Conservation (phyloP, 2,329 filamentous ascomycete species). For the Penicillium glabrum region DNA sequence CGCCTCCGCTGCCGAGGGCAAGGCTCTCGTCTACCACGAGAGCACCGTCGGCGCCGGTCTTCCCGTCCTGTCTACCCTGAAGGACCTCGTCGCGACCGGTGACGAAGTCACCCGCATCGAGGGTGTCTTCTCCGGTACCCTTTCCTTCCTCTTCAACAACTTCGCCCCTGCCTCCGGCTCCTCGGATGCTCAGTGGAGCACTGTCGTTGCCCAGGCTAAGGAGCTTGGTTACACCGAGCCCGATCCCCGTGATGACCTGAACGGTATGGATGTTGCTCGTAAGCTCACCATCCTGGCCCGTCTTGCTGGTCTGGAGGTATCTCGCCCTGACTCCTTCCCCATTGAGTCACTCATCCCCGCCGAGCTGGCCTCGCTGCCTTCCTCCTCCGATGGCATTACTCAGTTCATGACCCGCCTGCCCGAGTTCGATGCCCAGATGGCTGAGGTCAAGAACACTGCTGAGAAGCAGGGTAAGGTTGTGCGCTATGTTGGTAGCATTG, state of each 20-base stretch:
- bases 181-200: constrained; percentile 72
- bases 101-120: constrained; percentile 91
- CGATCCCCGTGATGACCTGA: constrained; percentile 81
- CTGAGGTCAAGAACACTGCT: constrained; percentile 79
- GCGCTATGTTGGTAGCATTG: constrained; percentile 89
- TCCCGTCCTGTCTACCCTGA: constrained; percentile 88
- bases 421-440: constrained; percentile 86
- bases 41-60: constrained; percentile 91
- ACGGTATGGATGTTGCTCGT: constrained; percentile 86
- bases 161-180: constrained; percentile 77
- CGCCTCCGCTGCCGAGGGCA: constrained; percentile 59
- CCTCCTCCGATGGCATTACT: constrained; percentile 58
- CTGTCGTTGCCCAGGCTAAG: constrained; percentile 89
- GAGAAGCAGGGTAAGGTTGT: constrained; percentile 88
- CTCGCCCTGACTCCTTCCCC: constrained; percentile 84
- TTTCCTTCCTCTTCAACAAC: constrained; percentile 97
- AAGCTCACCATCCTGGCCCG: constrained; percentile 95
- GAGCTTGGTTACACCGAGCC: constrained; percentile 89
- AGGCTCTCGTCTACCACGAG: constrained; percentile 89
- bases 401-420: constrained; percentile 82
- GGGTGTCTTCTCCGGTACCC: constrained; percentile 95
- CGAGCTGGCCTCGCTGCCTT: constrained; percentile 73
- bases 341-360: constrained; percentile 91
- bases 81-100: constrained; percentile 91
- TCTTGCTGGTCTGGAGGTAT: constrained; percentile 75